These are phyloP conservation scores for Phytophthora sp. DNA, from an alignment of 352 stramenopile species.

Conservation along the genomic window DNA sequence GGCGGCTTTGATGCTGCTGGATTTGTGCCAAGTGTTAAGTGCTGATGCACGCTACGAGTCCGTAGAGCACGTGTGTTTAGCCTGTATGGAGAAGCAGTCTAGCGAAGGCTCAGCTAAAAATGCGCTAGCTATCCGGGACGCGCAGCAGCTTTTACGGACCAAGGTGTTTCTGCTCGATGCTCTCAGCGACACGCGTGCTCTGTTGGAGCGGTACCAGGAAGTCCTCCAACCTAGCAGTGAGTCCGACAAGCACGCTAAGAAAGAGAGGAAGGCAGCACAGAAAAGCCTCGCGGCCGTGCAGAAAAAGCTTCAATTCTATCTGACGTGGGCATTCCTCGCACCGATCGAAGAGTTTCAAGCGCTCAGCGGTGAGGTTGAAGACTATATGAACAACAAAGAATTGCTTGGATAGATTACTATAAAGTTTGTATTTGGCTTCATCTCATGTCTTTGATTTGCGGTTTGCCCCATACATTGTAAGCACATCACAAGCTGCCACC, in stretches of 20 bases:
- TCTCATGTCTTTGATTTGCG: slow-evolving; percentile 23
- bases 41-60: slow-evolving; percentile 53
- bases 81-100: slow-evolving; percentile 40
- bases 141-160: slow-evolving; percentile 35
- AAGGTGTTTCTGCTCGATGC: slow-evolving; percentile 73
- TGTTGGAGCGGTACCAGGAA: slow-evolving; percentile 45
- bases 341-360: slow-evolving; percentile 25
- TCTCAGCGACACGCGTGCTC: slow-evolving; percentile 48
- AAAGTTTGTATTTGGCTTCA: slow-evolving; percentile 37
- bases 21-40: slow-evolving; percentile 55
- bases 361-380: slow-evolving; percentile 28
- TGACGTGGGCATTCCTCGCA: slow-evolving; percentile 48
- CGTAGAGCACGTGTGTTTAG: slow-evolving; percentile 50
- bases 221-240: slow-evolving; percentile 24
- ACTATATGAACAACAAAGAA: slow-evolving; percentile 21
- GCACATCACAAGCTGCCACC: slow-evolving; percentile 29
- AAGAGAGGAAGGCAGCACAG: slow-evolving; percentile 22
- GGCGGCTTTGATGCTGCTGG: slow-evolving; percentile 49
- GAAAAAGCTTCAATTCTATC: slow-evolving; percentile 72
- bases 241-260: slow-evolving; percentile 29
- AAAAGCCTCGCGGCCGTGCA: slow-evolving; percentile 39
- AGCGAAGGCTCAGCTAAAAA: slow-evolving; percentile 22
- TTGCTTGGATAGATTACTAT: slow-evolving; percentile 31
- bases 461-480: slow-evolving; percentile 31
- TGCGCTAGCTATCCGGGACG: slow-evolving; percentile 50